Base-by-base conservation (phyloP, 805 yeast genomes). In the Candida stauntonica region DNA sequence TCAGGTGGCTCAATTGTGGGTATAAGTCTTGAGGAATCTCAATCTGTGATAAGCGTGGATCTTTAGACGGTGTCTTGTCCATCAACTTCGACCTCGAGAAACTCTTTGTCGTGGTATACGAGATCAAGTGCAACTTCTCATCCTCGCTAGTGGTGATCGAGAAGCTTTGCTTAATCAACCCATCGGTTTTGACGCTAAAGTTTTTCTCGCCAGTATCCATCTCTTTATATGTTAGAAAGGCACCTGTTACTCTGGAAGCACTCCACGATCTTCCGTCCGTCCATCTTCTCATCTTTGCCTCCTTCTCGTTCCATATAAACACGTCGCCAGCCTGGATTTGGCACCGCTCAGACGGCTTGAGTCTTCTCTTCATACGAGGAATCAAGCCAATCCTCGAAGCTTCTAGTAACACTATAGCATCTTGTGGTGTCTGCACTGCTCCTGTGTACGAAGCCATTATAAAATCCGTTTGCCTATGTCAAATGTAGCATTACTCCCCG, bases 211-310 rank as follows among this genome's bases (percentile, higher is more conserved):
- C 34, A 4, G 39, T 11, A 42, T 76, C 79, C 67, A 79, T 71
- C 54, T 82, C 87, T 36, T 74, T 70, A 57, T 81, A 81, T 3
- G 76, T 72, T 21, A 81, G 60, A 51, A 81, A 81, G 2, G 73
- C 67, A 5, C 85, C 84, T 4, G 71, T 68, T 1, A 83, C 87
- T 42, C 87, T 67, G 1, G 84, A 76, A 2, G 88, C 85, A 42
- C 77, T 68, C 89, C 91, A 82, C 24, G 72, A 68, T 45, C 73
- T 72, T 15, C 89, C 86, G 52, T 82, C 91, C 1, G 89, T 82
- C 89, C 91, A 82, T 20, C 89, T 62, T 45, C 77, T 72, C 78
- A 83, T 80, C 14, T 79, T 82, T 30, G 85, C 77, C 48, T 76
- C 80, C 12, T 70, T 64, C 54, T 82, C 89, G 54, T 77, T 81